Conservation (phyloP, 208 protist genomes). For the Trypanosoma rangeli region DNA sequence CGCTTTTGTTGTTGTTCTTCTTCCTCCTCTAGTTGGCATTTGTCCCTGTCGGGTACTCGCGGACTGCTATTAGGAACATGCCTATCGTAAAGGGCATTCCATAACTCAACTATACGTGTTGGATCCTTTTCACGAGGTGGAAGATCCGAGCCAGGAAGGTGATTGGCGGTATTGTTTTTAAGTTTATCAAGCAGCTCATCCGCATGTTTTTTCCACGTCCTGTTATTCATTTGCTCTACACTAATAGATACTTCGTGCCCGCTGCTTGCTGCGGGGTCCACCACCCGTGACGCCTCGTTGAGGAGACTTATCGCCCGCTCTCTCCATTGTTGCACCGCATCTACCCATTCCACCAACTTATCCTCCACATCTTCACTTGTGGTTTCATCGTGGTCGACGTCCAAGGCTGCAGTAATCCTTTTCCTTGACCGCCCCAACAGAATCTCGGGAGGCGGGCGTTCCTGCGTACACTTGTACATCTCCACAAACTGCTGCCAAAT, state of each 20-base stretch:
- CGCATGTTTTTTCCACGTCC: slow-evolving; percentile 2
- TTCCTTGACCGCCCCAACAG: slow-evolving; percentile 26
- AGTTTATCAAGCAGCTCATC: slow-evolving; percentile 19
- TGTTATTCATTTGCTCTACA: not conserved
- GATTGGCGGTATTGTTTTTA: not conserved
- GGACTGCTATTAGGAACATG: slow-evolving; percentile 7
- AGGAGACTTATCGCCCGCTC: slow-evolving; percentile 48
- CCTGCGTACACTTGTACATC: slow-evolving; percentile 47
- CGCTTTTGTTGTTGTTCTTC: slow-evolving; percentile 10
- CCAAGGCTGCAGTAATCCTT: not conserved
- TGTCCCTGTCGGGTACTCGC: not conserved
- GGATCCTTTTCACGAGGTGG: not conserved
- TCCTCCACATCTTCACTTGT: slow-evolving; percentile 55
- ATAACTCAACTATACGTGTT: slow-evolving; percentile 7
- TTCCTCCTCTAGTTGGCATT: not conserved
- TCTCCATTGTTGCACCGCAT: slow-evolving; percentile 50
- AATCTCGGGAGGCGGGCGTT: not conserved
- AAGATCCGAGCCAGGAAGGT: not conserved
- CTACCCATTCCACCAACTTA: slow-evolving; percentile 15
- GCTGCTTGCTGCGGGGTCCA: not conserved
- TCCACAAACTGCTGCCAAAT: slow-evolving; percentile 81
- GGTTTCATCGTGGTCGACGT: slow-evolving; percentile 57
- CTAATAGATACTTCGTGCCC: not conserved
- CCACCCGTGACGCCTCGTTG: slow-evolving; percentile 30
- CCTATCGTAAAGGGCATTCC: slow-evolving; percentile 23